Base-by-base conservation (phyloP, 2,329 filamentous ascomycete genomes). In the Aureobasidium sp. region DNA sequence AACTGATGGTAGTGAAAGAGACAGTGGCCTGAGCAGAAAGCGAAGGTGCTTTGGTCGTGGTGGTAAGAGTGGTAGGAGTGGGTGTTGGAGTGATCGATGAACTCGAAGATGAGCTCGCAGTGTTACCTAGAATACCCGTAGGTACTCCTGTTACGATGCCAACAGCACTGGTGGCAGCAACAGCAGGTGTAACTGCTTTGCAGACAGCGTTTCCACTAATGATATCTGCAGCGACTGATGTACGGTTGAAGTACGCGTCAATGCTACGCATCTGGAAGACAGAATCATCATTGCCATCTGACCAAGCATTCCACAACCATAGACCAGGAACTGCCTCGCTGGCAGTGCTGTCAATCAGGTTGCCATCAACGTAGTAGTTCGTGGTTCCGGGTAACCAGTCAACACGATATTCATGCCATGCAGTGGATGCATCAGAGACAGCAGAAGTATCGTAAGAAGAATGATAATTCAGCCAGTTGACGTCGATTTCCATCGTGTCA, bases 351-450 rank as follows among this genome's bases (percentile, higher is more conserved):
- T 88, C 85, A 21, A 91, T 74, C 10, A 80, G 72, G 10, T 74
- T 61, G 47, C 82, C 82, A 70, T 92, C 88, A 3, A 85, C 85
- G 69, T 86, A 91, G 73, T 90, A 91, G 14, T 81, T 71, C 9
- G 91, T 86, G 1, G 76, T 76, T 0, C 77, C 79, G 0, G 82
- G 79, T 13, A 85, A 71, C 75, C 88, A 91, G 73, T 93, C 89
- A 71, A 92, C 87, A 36, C 89, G 86, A 69, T 91, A 91, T 73
- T 92, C 89, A 73, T 92, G 88, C 73, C 91, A 91, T 0, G 82
- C 78, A 1, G 92, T 78, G 58, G 82, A 76, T 71, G 85, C 90
- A 57, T 79, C 82, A 5, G 78, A 76, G 2, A 86, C 87, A 48
- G 76, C 75, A 39, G 77, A 77, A 0, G 87, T 86, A 67, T 89